Base-by-base conservation (phyloP, 2,329 filamentous ascomycete species). In the Dryadomyces quercus-mongolicae region DNA sequence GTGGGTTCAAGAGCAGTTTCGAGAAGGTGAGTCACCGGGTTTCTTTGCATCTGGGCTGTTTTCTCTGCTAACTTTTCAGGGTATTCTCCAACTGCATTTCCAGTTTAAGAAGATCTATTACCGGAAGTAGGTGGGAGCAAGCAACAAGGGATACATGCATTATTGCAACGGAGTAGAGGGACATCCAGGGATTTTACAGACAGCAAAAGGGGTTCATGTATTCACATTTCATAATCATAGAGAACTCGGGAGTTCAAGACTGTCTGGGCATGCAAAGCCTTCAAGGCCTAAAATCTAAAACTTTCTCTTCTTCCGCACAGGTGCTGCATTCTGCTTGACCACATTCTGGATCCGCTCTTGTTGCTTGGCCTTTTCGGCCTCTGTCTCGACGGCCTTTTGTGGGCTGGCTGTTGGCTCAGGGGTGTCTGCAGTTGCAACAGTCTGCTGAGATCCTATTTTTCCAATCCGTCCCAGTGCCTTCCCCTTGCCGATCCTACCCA, bases 1-100 rank as follows among this genome's bases (percentile, higher is more conserved):
- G 93, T 56, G 94, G 93, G 1, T 98, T 97, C 71, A 91, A 82
- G 67, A 96, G 91, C 70, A 95, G 87, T 59, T 98, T 97, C 68
- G 93, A 98, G 71, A 96, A 95, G 84, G 89, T 93, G 81, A 60
- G 80, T 71, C 47, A 53, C 51, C 22, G 21, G 54, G 51, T 49
- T 56, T 55, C 58, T 53, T 57, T 60, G 48, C 49, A 56, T 60
- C 51, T 51, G 49, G 61, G 56, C 56, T 44, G 34, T 51, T 47
- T 52, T 49, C 16, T 31, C 13, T 53, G 38, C 58, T 62, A 49
- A 61, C 53, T 34, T 57, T 55, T 44, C 65, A 94, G 88, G 92
- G 92, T 53, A 95, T 97, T 62, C 74, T 98, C 55, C 91, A 96
- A 71, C 79, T 98, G 56, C 92, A 97, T 68, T 98, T 98, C 68